Evolutionary conservation across 257 asterid genomes (phyloP).

Genomic region (Paulownia fortunei): DNA sequence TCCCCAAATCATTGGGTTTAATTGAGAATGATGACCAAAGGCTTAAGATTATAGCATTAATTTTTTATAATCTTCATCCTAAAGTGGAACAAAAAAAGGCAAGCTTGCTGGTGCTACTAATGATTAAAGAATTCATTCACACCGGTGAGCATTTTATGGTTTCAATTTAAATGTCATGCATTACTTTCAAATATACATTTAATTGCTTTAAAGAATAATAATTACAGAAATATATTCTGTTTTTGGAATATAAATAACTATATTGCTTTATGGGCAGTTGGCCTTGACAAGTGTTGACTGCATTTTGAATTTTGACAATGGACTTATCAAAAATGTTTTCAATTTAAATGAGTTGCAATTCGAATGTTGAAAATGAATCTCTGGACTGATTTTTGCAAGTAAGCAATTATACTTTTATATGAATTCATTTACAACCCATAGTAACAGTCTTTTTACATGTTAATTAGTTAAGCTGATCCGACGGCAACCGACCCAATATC

Average conservation of each 20-base stretch:
- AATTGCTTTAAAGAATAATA: neutral
- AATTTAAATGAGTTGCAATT: no score
- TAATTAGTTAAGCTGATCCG: no score
- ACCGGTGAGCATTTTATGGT: neutral
- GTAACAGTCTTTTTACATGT: no score
- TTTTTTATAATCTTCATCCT: neutral
- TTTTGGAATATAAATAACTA: neutral
- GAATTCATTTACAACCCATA: no score
- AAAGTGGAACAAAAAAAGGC: neutral
- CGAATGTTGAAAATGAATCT: no score
- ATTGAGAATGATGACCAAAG: neutral
- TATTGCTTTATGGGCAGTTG: neutral
- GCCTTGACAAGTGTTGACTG: neutral
- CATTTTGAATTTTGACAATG: no score
- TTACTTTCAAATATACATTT: neutral
- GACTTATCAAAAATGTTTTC: no score
- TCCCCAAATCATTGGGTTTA: neutral
- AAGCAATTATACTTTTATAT: no score
- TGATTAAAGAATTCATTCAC: neutral
- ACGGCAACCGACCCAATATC: no score
- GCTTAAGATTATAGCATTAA: neutral
- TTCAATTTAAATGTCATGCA: slow-evolving; percentile 2
- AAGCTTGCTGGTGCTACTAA: neutral
- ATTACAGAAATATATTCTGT: neutral
- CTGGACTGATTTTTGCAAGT: no score